Evolutionary conservation across 2,329 filamentous ascomycete genomes (phyloP).

Genomic region (Juglanconis oblonga): DNA sequence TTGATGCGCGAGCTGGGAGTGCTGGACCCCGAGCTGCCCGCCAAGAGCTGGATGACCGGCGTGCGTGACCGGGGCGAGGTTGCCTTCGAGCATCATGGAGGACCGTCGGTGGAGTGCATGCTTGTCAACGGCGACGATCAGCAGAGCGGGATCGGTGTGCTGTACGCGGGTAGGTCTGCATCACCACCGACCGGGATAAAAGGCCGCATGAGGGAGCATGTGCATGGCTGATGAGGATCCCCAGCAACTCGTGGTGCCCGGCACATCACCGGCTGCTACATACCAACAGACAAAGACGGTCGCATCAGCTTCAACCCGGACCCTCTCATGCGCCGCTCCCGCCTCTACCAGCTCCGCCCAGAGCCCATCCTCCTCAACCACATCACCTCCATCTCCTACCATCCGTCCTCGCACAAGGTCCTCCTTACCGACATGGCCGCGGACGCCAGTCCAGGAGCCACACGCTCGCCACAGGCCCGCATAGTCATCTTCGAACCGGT

Average conservation of each 20-base stretch:
- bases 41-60: slow-evolving; percentile 37
- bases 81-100: slow-evolving; percentile 23
- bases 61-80: slow-evolving; percentile 39
- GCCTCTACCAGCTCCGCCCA: slow-evolving; percentile 12
- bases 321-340: neutral
- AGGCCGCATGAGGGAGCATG: too few species aligned
- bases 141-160: slow-evolving; percentile 38
- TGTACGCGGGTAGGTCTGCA: slow-evolving; percentile 29
- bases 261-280: slow-evolving; percentile 34
- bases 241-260: slow-evolving; percentile 32
- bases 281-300: slow-evolving; percentile 42
- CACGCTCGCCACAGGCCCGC: slow-evolving; percentile 48
- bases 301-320: slow-evolving; percentile 22
- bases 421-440: slow-evolving; percentile 41
- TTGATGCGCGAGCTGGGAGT: slow-evolving; percentile 33
- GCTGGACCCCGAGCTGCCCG: slow-evolving; percentile 26
- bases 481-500: slow-evolving; percentile 41
- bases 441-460: slow-evolving; percentile 33
- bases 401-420: slow-evolving; percentile 38
- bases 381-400: slow-evolving; percentile 47
- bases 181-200: too few species aligned
- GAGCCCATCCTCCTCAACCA: slow-evolving; percentile 31
- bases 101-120: slow-evolving; percentile 37
- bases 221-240: neutral
- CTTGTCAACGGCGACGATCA: slow-evolving; percentile 37